Base-by-base conservation (phyloP, 75 land plant species). In the Selaginella moellendorffii region DNA sequence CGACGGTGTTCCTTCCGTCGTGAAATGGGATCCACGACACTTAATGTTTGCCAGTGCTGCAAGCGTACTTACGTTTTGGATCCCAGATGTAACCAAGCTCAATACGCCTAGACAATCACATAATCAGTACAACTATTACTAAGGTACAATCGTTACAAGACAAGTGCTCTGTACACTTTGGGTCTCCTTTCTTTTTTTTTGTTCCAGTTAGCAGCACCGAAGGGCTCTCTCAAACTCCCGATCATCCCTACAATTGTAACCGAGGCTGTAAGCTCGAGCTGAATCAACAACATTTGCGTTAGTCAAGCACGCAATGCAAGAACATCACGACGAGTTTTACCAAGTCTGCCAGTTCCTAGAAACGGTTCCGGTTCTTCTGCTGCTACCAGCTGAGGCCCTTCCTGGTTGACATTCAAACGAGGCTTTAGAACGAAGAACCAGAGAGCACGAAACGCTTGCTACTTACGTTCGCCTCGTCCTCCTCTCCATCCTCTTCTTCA, bases 311-410 rank as follows among this genome's bases (percentile, higher is more conserved):
- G 53, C 26, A n/a, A 12, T 59, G 18, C 61, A 53, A 27, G 60
- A 20, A 69, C 64, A 56, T 1, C 17, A 14, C n/a, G 20, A 29
- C 51, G 28, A n/a, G 1, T n/a, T 25, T 28, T 91, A 91, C 97
- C 97, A 70, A 92, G 87, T 21, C 97, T 82, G 31, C 90, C 96
- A 60, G 96, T 77, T 58, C 97, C 97, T 85, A 92, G 74, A 70
- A 83, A 92, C 53, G 97, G 97, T 58, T 92, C 97, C 36, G 79
- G 78, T 63, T 85, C 97, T 76, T 92, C 97, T 0, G 61, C 70
- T 54, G 63, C 79, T 61, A 79, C 88, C 14, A 5, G 46, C 46
- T 36, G 46, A 36, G 46, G 46, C 46, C 46, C 46, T 14, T 36
- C n/a, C n/a, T n/a, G n/a, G 46, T 5, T 5, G 14, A 36, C 46